Percentiles rank a stretch among this genome's conserved stretches.
These are phyloP conservation scores for Lenzites betulinus DNA, from an alignment of 768 basidiomycete genomes.

Conservation along the genomic window DNA sequence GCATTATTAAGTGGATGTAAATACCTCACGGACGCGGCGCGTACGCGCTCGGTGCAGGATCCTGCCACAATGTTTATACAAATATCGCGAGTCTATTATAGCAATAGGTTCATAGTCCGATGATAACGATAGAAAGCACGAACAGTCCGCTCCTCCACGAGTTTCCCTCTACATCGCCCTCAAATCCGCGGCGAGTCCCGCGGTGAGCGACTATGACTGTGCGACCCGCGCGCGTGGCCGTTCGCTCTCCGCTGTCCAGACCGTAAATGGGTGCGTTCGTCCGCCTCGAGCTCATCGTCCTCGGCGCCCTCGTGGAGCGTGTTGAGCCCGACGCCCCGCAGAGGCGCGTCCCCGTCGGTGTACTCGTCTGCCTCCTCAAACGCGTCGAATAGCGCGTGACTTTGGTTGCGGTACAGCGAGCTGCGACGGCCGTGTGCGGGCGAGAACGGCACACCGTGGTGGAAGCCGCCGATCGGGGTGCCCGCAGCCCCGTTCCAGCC, in stretches of 20 bases:
- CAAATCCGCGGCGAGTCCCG: conserved; percentile 32
- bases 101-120: background rate
- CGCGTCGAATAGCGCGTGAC: conserved; percentile 70
- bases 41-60: too few relatives aligned
- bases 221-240: conserved; percentile 35
- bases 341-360: conserved; percentile 34
- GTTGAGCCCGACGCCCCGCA: conserved; percentile 56
- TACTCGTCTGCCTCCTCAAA: conserved; percentile 65
- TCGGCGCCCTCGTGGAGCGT: conserved; percentile 66
- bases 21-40: too few relatives aligned
- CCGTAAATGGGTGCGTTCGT: conserved; percentile 50
- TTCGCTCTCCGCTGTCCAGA: conserved; percentile 19
- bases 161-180: background rate
- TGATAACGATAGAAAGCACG: background rate
- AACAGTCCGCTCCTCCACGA: background rate
- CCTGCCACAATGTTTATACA: background rate
- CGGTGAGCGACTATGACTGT: conserved; percentile 61
- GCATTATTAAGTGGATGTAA: too few relatives aligned
- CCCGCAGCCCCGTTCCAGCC: conserved; percentile 57
- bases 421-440: conserved; percentile 63
- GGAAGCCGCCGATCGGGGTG: conserved; percentile 33
- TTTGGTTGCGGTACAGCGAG: conserved; percentile 67
- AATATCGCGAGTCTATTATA: background rate
- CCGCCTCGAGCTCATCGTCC: conserved; percentile 48
- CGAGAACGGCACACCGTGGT: conserved; percentile 23